Percentiles rank a stretch among this genome's conserved stretches.
Conservation (phyloP, 192 early-diverging fungal genomes). For the Dissophora ornata region DNA sequence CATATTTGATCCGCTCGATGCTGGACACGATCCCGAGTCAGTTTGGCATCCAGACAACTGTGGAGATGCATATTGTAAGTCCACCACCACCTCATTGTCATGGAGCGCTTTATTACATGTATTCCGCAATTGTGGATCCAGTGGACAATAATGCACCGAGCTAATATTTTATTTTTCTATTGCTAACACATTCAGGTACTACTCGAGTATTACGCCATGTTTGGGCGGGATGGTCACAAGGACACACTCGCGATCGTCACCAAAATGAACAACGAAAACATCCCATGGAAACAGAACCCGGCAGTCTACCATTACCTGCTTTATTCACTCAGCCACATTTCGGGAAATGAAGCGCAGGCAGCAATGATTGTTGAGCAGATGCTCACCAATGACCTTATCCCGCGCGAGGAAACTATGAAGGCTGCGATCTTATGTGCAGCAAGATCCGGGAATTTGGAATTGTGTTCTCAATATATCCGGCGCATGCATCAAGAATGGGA, state of each 20-base stretch:
- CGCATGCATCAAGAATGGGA: slow-evolving; percentile 43
- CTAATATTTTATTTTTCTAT: not conserved
- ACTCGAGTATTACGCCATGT: slow-evolving; percentile 27
- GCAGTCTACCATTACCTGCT: slow-evolving; percentile 38
- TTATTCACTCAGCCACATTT: slow-evolving; percentile 25
- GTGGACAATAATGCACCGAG: too few species aligned
- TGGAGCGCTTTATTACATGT: not conserved
- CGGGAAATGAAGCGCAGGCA: slow-evolving; percentile 11
- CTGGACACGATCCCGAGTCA: slow-evolving; percentile 20
- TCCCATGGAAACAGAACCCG: slow-evolving; percentile 23
- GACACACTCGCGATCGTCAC: slow-evolving; percentile 13
- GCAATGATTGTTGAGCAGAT: slow-evolving; percentile 25
- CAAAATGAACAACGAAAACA: slow-evolving; percentile 9
- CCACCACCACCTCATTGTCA: not conserved
- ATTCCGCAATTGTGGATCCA: too few species aligned
- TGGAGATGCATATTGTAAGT: slow-evolving; percentile 40
- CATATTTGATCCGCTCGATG: slow-evolving; percentile 31
- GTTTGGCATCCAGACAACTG: slow-evolving; percentile 28
- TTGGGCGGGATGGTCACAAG: slow-evolving; percentile 16
- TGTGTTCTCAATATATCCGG: slow-evolving; percentile 28
- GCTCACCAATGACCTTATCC: slow-evolving; percentile 30
- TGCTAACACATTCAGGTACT: slow-evolving; percentile 11
- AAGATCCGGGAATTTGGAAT: slow-evolving; percentile 28
- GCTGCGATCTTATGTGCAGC: slow-evolving; percentile 48
- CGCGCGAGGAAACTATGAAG: slow-evolving; percentile 40